A percentile compares a stretch with the other conserved stretches of the same genome.
Evolutionary conservation across 495 filamentous ascomycete species (phyloP).

Genomic region (Penicillium bovifimosum): DNA sequence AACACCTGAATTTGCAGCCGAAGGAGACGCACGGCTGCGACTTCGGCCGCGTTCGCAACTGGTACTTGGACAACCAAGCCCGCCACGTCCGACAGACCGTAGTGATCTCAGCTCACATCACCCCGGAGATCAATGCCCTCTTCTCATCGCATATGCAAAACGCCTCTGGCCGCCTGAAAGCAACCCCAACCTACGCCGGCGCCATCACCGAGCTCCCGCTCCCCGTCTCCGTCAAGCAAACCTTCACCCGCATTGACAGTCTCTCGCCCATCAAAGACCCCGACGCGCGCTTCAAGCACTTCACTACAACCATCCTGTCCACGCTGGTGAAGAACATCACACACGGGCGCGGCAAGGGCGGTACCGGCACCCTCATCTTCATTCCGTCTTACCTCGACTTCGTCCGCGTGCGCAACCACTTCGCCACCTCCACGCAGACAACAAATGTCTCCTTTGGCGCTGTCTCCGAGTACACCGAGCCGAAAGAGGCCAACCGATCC

Average conservation of each 20-base stretch:
- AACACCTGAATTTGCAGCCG: slow-evolving; percentile 87
- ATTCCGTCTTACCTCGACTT: slow-evolving; percentile 93
- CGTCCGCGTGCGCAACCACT: slow-evolving; percentile 84
- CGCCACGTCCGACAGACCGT: slow-evolving; percentile 78
- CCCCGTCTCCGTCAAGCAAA: slow-evolving; percentile 69
- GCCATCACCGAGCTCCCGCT: slow-evolving; percentile 60
- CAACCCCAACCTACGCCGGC: slow-evolving; percentile 59
- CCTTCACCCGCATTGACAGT: slow-evolving; percentile 83
- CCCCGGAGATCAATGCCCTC: slow-evolving; percentile 80
- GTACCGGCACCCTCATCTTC: slow-evolving; percentile 69
- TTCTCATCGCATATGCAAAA: slow-evolving; percentile 74
- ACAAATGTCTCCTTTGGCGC: slow-evolving; percentile 70
- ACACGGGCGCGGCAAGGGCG: slow-evolving; percentile 34
- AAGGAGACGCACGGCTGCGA: slow-evolving; percentile 89
- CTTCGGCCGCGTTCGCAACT: slow-evolving; percentile 82
- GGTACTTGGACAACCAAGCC: slow-evolving; percentile 86
- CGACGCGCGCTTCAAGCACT: slow-evolving; percentile 87
- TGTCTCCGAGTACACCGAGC: slow-evolving; percentile 80
- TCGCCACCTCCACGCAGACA: slow-evolving; percentile 65
- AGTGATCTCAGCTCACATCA: slow-evolving; percentile 72
- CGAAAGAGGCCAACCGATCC: slow-evolving; percentile 71
- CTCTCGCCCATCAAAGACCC: slow-evolving; percentile 64
- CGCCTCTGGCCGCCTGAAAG: slow-evolving; percentile 67
- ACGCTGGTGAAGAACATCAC: slow-evolving; percentile 55
- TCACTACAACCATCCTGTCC: slow-evolving; percentile 73